Evolutionary conservation across 2,329 filamentous ascomycete genomes (phyloP), one percentile per base, ranked within the genome.

Genomic region (Daldinia sp.): DNA sequence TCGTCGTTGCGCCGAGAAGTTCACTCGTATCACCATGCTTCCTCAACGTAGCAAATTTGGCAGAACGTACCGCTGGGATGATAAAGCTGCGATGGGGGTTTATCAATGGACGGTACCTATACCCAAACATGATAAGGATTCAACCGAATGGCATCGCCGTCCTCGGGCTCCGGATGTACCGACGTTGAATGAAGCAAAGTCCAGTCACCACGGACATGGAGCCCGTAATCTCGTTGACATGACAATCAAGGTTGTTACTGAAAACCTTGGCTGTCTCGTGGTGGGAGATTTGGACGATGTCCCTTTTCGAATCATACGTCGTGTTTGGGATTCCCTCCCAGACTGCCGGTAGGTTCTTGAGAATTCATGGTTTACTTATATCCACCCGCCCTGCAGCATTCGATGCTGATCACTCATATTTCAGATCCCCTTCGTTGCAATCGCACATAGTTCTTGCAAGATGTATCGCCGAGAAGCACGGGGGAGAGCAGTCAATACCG

Each of bases 191-290:
- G 5, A 2, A 15, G n/a, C 32, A 9, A 13, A 11, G 23, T 1
- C 57, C 13, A 61, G 52, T 15, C 43, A 43, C 19, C 72, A 73
- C 29, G 59, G 53, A 27, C 74, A 68, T 7, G 79, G 79, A 0
- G 73, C 77, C 7, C 74, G 78, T 3, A 74, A 76, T 30, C 70
- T 81, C 23, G 70, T 77, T 15, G 78, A 79, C 32, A 79, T 79
- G 72, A 68, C 74, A n/a, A 75, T 76, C 37, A 73, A 73, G 29
- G 69, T 77, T n/a, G 63, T 79, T 13, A 77, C 75, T 1, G 70
- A 76, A 23, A 78, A 80, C 32, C 73, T 80, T 10, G 75, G 75
- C 19, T 68, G 73, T 35, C 68, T 80, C 7, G 72, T 76, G 2
- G 67, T 71, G 17, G 68, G 74, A 13, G 68, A 77, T 54, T 68